phyloP scores from a whole-genome alignment of 2,329 filamentous ascomycete species.

The Pyrenochaeta sp. region DNA sequence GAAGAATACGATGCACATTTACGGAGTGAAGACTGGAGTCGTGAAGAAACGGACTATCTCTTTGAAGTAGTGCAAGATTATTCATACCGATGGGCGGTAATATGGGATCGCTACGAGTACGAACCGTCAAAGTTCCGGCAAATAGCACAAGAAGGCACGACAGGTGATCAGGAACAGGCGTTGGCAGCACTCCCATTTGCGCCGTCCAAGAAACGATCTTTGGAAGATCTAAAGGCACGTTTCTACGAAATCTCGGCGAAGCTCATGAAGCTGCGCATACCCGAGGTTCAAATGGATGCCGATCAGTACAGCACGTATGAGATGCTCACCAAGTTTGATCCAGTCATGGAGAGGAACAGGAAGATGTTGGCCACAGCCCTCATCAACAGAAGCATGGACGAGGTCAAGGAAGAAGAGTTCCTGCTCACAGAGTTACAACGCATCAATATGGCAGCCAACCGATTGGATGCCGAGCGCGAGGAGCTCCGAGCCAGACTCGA shows the following conservation, averaged over 20 bases:
- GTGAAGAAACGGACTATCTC: conserved; percentile 93
- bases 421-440: conserved; percentile 89
- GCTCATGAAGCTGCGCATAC: conserved; percentile 52
- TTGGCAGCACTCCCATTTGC: conserved; percentile 49
- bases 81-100: conserved; percentile 88
- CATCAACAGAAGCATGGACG: conserved; percentile 81
- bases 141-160: conserved; percentile 26
- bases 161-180: conserved; percentile 31
- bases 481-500: conserved; percentile 89
- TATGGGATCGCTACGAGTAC: conserved; percentile 93
- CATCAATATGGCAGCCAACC: conserved; percentile 85
- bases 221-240: conserved; percentile 90
- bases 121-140: conserved; percentile 49
- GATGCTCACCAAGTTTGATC: conserved; percentile 85
- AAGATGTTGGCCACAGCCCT: conserved; percentile 86
- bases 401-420: conserved; percentile 91
- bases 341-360: conserved; percentile 77
- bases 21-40: conserved; percentile 81
- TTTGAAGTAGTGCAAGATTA: conserved; percentile 78
- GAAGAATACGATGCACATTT: conserved; percentile 84
- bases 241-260: conserved; percentile 83
- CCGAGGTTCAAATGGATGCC: conserved; percentile 73
- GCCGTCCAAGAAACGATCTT: conserved; percentile 66
- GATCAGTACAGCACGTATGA: conserved; percentile 85
- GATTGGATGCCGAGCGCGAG: conserved; percentile 85